Evolutionary conservation across 805 yeast genomes (phyloP), one percentile per base, ranked within the genome.

Genomic region (Cyberlindnera maritima): DNA sequence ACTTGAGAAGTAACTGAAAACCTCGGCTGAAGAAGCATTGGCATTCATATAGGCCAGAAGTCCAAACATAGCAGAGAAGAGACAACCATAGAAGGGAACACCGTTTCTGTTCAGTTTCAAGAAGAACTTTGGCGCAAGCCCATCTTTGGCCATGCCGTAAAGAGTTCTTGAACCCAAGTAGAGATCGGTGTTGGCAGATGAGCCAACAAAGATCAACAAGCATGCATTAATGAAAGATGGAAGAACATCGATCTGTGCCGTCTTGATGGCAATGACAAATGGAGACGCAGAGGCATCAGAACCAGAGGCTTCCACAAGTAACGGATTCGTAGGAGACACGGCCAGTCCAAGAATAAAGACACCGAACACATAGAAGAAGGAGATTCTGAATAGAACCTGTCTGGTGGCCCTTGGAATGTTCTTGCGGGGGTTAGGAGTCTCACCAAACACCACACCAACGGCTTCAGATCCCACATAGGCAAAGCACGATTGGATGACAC

Each of bases 171-270:
- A 79, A 23, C 86, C 85, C 60, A 82, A 80, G 65, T 84, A 85
- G 58, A 86, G 71, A 66, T 83, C 89, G 2, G 89, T 82, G 66
- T 85, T 87, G 11, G 85, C 81, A 35, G 94, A 94, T 10, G 91
- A 83, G 59, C 85, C 76, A 43, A 87, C 88, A 53, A 86, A 84
- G 34, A 85, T 66, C 61, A 88, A 67, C 52, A 88, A 83, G 63
- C 87, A 81, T 2, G 83, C 91, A 63, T 88, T 88, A 59, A 88
- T 72, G 42, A 88, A 74, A 55, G 83, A 84, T 25, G 89, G 89
- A 50, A 88, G 69, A 0, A 79, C 90, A 10, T 63, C 57, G 50
- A 87, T 85, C 17, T 73, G 66, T n/a, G 88, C 85, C 54, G 74
- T 76, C 49, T 76, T 75, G 58, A 88, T 81, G 38, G 95, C 96